Conservation (phyloP, 257 asterid genomes). For the Solanum bulbocastanum region DNA sequence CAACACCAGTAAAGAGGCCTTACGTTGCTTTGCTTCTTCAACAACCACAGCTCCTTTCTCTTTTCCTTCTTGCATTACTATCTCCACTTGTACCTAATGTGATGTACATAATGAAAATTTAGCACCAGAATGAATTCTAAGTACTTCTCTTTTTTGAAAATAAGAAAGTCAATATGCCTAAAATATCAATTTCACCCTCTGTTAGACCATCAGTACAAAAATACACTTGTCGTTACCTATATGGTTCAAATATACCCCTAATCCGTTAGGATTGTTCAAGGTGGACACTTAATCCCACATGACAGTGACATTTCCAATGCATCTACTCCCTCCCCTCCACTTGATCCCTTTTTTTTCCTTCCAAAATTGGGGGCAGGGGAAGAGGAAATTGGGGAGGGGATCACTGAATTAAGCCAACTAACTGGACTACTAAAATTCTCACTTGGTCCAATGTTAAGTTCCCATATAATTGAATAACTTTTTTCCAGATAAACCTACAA, state of each 20-base stretch:
- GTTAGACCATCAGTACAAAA: not conserved
- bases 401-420: not conserved
- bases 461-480: not conserved
- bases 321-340: not conserved
- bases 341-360: not conserved
- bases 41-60: conserved; percentile 60
- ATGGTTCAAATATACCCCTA: not conserved
- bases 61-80: conserved; percentile 46
- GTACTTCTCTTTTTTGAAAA: not conserved
- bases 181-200: not conserved
- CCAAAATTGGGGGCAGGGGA: not conserved
- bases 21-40: conserved; percentile 44
- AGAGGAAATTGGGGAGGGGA: too few relatives aligned
- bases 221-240: not conserved
- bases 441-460: not conserved
- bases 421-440: too few relatives aligned
- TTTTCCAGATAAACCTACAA: not conserved
- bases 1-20: conserved; percentile 51
- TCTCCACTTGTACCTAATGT: conserved; percentile 62
- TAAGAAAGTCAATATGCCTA: not conserved
- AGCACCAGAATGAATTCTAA: not conserved
- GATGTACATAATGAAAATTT: not conserved
- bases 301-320: not conserved
- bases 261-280: not conserved
- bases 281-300: not conserved